Evolutionary conservation across 768 basidiomycete genomes (phyloP).

Genomic region (Leucosporidium yakuticum): DNA sequence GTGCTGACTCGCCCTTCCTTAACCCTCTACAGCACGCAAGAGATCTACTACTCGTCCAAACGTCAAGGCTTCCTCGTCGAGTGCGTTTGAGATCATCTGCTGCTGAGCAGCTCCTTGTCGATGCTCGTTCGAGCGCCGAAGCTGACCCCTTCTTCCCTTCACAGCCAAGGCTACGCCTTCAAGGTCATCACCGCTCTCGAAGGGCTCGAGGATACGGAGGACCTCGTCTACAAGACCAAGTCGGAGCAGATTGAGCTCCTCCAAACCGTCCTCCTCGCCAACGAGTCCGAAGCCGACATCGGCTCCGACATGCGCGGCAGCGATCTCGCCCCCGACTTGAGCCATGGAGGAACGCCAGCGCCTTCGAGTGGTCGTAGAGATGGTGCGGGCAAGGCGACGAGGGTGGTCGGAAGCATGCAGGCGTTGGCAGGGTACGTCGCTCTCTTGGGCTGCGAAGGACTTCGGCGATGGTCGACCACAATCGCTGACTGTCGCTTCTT

Average conservation of each 20-base stretch:
- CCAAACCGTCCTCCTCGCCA: slow-evolving; percentile 83
- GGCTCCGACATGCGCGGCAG: slow-evolving; percentile 67
- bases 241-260: slow-evolving; percentile 94
- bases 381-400: slow-evolving; percentile 66
- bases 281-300: slow-evolving; percentile 82
- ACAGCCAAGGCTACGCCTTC: slow-evolving; percentile 75
- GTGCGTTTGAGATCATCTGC: slow-evolving; percentile 24
- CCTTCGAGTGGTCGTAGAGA: slow-evolving; percentile 35
- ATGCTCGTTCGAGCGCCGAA: background rate
- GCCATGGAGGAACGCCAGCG: slow-evolving; percentile 49
- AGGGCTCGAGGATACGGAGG: slow-evolving; percentile 74
- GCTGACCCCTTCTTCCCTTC: slow-evolving; percentile 2
- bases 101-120: background rate
- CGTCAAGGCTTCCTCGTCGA: slow-evolving; percentile 98
- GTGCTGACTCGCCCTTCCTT: no score
- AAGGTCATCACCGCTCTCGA: slow-evolving; percentile 98
- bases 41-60: slow-evolving; percentile 99
- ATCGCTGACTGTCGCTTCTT: background rate
- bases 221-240: slow-evolving; percentile 83
- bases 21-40: slow-evolving; percentile 63
- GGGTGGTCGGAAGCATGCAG: slow-evolving; percentile 65
- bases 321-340: slow-evolving; percentile 35
- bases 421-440: slow-evolving; percentile 61
- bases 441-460: background rate
- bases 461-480: no score